Conservation (phyloP, 2,329 filamentous ascomycete genomes). For the Kalaharituber pfeilii region DNA sequence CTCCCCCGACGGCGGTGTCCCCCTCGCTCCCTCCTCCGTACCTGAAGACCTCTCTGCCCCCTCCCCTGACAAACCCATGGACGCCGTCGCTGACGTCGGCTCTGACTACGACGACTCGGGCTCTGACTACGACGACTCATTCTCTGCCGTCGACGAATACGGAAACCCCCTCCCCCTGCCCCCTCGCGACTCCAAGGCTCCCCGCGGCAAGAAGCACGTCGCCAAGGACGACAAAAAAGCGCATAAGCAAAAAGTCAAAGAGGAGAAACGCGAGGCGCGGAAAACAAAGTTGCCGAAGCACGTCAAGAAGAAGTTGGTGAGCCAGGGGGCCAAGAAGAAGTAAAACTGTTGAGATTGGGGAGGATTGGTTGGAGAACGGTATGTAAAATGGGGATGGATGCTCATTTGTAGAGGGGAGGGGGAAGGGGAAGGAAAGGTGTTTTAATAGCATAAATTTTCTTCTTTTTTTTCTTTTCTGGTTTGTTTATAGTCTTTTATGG, state of each 20-base stretch:
- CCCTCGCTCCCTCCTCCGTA: too few relatives aligned
- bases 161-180: constrained; percentile 33
- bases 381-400: neutral
- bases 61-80: too few relatives aligned
- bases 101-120: too few relatives aligned
- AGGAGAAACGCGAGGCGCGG: constrained; percentile 83
- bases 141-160: too few relatives aligned
- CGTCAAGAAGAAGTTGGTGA: constrained; percentile 75
- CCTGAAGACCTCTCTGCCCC: neutral
- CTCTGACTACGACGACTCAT: too few relatives aligned
- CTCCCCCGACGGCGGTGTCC: too few relatives aligned
- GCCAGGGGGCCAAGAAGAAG: constrained; percentile 45
- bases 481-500: neutral
- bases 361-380: neutral
- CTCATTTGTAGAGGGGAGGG: neutral
- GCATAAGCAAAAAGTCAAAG: constrained; percentile 84
- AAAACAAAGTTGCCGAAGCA: constrained; percentile 95
- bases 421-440: too few relatives aligned
- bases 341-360: constrained; percentile 23
- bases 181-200: constrained; percentile 40
- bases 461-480: neutral
- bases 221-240: constrained; percentile 62
- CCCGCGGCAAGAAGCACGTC: constrained; percentile 68
- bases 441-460: neutral
- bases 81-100: too few relatives aligned